Conservation (phyloP, 2,329 filamentous ascomycete species). For the Claviceps sp. region DNA sequence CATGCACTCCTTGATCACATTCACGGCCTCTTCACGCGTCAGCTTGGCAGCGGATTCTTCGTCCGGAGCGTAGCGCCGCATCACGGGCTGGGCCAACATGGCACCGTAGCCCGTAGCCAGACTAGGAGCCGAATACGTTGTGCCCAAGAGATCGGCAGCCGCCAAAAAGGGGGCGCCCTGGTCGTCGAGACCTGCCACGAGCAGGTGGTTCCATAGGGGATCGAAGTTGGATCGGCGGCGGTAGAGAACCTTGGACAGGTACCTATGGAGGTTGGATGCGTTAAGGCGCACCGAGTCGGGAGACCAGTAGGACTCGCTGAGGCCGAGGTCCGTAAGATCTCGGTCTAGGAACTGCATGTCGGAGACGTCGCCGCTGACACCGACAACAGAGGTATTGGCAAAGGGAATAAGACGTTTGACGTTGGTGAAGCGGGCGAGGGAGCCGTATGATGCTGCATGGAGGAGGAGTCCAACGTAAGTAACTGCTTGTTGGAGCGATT, state of each 20-base stretch:
- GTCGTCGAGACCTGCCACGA: constrained; percentile 80
- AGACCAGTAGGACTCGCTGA: constrained; percentile 70
- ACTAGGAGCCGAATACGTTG: constrained; percentile 76
- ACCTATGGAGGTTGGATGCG: constrained; percentile 91
- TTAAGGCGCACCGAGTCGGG: constrained; percentile 44
- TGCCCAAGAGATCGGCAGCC: constrained; percentile 81
- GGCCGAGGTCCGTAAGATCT: constrained; percentile 72
- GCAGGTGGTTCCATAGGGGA: constrained; percentile 90
- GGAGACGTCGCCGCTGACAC: constrained; percentile 92
- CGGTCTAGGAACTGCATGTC: constrained; percentile 99
- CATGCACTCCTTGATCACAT: constrained; percentile 83
- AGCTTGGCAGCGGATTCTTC: constrained; percentile 64
- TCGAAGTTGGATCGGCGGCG: constrained; percentile 90
- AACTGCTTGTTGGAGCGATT: background rate
- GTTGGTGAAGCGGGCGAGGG: constrained; percentile 88
- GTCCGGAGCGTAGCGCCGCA: constrained; percentile 72
- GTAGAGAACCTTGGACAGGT: constrained; percentile 93
- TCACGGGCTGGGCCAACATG: constrained; percentile 83
- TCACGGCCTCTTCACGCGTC: constrained; percentile 63
- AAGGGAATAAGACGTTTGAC: constrained; percentile 91
- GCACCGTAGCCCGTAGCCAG: constrained; percentile 89
- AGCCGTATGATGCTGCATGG: constrained; percentile 78
- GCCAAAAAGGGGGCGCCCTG: constrained; percentile 76
- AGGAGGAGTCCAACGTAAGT: background rate
- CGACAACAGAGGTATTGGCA: constrained; percentile 70